phyloP scores from a whole-genome alignment of 2,329 filamentous ascomycete species.

The Leptographium radiaticola region DNA sequence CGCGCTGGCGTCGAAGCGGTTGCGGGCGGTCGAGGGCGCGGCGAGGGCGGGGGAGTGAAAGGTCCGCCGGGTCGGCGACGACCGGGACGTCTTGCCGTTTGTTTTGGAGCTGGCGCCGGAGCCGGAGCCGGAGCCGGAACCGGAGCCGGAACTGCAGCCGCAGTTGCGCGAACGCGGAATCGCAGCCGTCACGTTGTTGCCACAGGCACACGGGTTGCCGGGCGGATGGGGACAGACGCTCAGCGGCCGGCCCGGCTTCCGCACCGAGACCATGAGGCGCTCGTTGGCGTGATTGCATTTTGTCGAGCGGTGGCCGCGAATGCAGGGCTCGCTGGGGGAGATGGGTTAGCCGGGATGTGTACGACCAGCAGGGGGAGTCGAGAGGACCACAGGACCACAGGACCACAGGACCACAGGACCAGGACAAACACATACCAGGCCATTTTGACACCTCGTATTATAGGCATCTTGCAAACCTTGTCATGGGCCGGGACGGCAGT shows the following conservation, averaged over 20 bases:
- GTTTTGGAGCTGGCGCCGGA: neutral
- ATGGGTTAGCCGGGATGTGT: neutral
- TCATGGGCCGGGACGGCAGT: neutral
- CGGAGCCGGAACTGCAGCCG: slow-evolving; percentile 22
- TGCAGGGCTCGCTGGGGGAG: slow-evolving; percentile 51
- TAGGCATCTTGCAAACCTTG: slow-evolving; percentile 36
- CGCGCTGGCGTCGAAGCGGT: slow-evolving; percentile 32
- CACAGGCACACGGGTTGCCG: slow-evolving; percentile 47
- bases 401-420: slow-evolving; percentile 9
- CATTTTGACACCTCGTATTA: slow-evolving; percentile 60
- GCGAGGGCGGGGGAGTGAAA: slow-evolving; percentile 20
- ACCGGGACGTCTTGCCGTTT: slow-evolving; percentile 18
- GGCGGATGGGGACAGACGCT: slow-evolving; percentile 56
- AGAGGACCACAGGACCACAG: neutral
- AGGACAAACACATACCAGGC: slow-evolving; percentile 47
- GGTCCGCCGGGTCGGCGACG: slow-evolving; percentile 23
- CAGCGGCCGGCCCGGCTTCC: slow-evolving; percentile 58
- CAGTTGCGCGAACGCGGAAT: slow-evolving; percentile 47
- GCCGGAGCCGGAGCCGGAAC: no score
- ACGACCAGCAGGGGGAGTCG: neutral
- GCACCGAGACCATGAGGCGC: slow-evolving; percentile 55
- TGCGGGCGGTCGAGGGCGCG: slow-evolving; percentile 20
- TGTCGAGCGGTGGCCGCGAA: slow-evolving; percentile 62
- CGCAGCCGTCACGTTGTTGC: slow-evolving; percentile 49
- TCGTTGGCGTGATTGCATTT: slow-evolving; percentile 59